Evolutionary conservation across 1,284 basidiomycete genomes (phyloP), one percentile per base, ranked within the genome.

Genomic region (Naganishia cerealis): DNA sequence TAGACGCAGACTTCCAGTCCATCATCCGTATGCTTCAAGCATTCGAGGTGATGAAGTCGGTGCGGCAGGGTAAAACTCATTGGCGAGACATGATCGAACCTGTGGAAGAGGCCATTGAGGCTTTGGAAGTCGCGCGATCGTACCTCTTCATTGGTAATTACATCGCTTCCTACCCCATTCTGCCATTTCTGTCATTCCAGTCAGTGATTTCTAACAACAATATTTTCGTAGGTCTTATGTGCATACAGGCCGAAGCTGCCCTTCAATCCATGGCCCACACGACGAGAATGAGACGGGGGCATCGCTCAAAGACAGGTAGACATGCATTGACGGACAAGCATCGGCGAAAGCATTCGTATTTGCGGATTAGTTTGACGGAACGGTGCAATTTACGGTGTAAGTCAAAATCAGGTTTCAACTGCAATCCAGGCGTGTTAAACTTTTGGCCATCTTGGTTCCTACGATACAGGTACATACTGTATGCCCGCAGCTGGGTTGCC

Each of bases 361-460:
- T 94, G 16, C 85, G 91, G 56, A 91, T 93, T 69, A 92, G 90
- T 3, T 81, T 94, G 52, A 93, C 92, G 0, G 92, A 94, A 78
- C 83, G 86, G 68, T 94, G 92, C 79, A 94, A 94, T 80, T 81
- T 94, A 65, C 85, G 92, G 79, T 94, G 92, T 89, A 73, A 67
- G 85, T 81, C 26, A 36, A 26, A 54, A 3, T 48, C 36, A 24
- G 6, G 18, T 15, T 7, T 10, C 24, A 1, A 8, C 3, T 5
- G 21, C 16, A 50, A 24, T 18, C 21, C 46, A 50, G 46, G 12
- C 16, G 36, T 36, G 21, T 12, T 39, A 53, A 26, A 9, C 5
- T 2, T 43, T 2, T 58, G 29, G 29, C 46, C 21, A 6, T 10
- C 9, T n/a, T 53, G 10, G 24, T 38, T 38, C 9, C 54, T 29